These are phyloP conservation scores for Sugiyamaella japonica DNA, from an alignment of 1,139 yeast species.

Conservation along the genomic window DNA sequence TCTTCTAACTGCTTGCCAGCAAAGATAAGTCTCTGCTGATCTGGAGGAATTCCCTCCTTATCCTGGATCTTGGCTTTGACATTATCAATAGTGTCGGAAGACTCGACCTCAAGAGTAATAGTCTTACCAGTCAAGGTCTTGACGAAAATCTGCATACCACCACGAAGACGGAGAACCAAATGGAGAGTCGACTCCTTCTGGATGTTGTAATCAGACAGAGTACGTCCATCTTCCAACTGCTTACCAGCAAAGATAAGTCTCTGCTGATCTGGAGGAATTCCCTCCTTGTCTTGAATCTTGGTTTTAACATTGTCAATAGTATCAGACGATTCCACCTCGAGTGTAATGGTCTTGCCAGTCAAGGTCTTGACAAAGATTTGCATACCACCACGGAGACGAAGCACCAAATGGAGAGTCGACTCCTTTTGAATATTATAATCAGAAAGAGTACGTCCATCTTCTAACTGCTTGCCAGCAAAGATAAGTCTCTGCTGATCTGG, in stretches of 20 bases:
- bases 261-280: slow-evolving; percentile 87
- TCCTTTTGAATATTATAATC: slow-evolving; percentile 90
- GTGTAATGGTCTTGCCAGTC: slow-evolving; percentile 82
- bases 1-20: slow-evolving; percentile 90
- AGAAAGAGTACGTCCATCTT: slow-evolving; percentile 79
- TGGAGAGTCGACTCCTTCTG: slow-evolving; percentile 46
- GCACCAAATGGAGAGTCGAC: slow-evolving; percentile 77
- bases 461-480: slow-evolving; percentile 85
- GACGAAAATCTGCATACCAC: slow-evolving; percentile 71
- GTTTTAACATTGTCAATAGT: slow-evolving; percentile 60
- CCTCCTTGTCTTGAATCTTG: slow-evolving; percentile 84
- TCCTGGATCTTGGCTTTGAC: slow-evolving; percentile 85
- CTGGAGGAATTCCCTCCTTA: slow-evolving; percentile 89
- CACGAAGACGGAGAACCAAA: slow-evolving; percentile 62
- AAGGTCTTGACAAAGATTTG: slow-evolving; percentile 74
- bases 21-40: slow-evolving; percentile 81
- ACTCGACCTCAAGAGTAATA: slow-evolving; percentile 81
- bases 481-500: slow-evolving; percentile 85
- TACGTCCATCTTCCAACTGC: slow-evolving; percentile 83
- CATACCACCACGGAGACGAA: slow-evolving; percentile 86
- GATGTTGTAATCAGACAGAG: slow-evolving; percentile 75
- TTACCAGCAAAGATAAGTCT: slow-evolving; percentile 86
- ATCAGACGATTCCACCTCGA: slow-evolving; percentile 54
- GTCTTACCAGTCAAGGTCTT: slow-evolving; percentile 81
- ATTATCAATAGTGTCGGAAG: slow-evolving; percentile 83